A percentile compares a stretch with the other conserved stretches of the same genome.
Evolutionary conservation across 2,329 filamentous ascomycete genomes (phyloP).

Genomic region (Cytospora chrysosperma): DNA sequence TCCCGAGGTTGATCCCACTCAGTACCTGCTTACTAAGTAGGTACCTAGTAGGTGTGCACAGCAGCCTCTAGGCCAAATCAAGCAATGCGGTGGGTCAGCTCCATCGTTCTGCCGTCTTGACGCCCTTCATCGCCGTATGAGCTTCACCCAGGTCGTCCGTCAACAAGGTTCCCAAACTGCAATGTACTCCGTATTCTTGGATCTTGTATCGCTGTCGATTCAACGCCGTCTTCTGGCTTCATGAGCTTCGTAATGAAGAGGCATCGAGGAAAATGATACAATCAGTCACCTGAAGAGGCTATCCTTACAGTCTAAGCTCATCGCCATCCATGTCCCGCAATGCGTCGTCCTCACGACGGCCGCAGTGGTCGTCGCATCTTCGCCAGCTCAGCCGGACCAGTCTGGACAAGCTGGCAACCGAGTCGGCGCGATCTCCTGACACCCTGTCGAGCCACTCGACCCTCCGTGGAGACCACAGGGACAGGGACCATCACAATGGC

Average conservation of each 20-base stretch:
- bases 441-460: conserved; percentile 53
- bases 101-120: neutral
- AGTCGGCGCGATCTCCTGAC: conserved; percentile 43
- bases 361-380: conserved; percentile 52
- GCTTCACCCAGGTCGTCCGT: neutral
- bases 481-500: conserved; percentile 32
- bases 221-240: neutral
- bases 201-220: neutral
- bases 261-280: conserved; percentile 8
- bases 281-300: neutral
- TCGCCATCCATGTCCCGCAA: conserved; percentile 40
- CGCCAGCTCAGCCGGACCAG: conserved; percentile 51
- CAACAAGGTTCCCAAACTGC: neutral
- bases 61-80: neutral
- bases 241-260: conserved; percentile 5
- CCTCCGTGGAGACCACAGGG: conserved; percentile 34
- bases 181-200: neutral
- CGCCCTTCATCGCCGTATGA: neutral
- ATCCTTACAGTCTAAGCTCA: neutral
- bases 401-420: conserved; percentile 44
- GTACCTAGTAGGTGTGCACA: neutral
- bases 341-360: conserved; percentile 45
- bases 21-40: too few species aligned
- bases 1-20: too few species aligned
- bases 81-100: neutral